Percentiles rank a stretch among this genome's conserved stretches.
Conservation (phyloP, 2,329 filamentous ascomycete species). For the Magnaporthiopsis rhizophila region DNA sequence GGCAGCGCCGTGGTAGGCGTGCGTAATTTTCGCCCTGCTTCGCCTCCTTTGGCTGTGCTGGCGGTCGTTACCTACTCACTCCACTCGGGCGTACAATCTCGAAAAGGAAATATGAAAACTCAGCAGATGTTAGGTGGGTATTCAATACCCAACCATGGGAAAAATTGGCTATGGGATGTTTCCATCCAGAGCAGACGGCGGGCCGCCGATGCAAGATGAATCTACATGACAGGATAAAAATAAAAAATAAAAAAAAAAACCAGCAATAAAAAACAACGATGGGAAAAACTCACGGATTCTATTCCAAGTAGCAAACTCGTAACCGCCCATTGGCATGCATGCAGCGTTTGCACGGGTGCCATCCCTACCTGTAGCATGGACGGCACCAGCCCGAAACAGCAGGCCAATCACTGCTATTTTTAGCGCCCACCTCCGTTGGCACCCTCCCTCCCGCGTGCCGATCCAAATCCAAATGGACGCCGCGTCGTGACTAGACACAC, state of each 20-base stretch:
- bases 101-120: neutral
- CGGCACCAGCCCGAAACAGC: neutral
- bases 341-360: too few species aligned
- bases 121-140: neutral
- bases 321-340: neutral
- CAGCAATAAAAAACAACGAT: neutral
- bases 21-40: neutral
- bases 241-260: neutral
- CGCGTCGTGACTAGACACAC: neutral
- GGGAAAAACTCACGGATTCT: neutral
- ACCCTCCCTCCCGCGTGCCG: neutral
- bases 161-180: neutral
- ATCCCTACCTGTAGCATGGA: too few species aligned
- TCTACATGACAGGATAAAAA: too few species aligned
- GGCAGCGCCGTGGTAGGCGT: neutral
- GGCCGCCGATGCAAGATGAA: neutral
- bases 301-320: neutral
- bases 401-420: neutral
- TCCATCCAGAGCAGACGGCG: neutral
- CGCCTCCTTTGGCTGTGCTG: neutral
- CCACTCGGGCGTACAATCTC: too few species aligned
- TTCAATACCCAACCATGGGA: too few species aligned
- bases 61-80: neutral
- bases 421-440: neutral
- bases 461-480: too few species aligned